Evolutionary conservation across 2,329 filamentous ascomycete genomes (phyloP).

Genomic region (Karstenula rhodostoma): DNA sequence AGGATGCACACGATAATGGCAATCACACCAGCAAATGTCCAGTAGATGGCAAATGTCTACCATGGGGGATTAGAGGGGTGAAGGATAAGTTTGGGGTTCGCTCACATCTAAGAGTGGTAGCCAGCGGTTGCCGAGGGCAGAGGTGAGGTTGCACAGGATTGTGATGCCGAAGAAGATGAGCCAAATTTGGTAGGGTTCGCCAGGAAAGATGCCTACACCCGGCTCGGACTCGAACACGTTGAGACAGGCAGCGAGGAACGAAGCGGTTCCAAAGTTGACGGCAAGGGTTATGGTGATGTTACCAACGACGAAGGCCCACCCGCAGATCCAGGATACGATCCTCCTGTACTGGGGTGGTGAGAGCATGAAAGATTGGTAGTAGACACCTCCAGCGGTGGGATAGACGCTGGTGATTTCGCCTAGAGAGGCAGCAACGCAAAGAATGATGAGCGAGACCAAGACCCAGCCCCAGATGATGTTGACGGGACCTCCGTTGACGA

Average conservation of each 20-base stretch:
- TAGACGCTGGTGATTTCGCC: slow-evolving; percentile 80
- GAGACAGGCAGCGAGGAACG: slow-evolving; percentile 63
- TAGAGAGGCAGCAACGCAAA: slow-evolving; percentile 73
- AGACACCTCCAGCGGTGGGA: slow-evolving; percentile 79
- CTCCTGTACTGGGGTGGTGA: slow-evolving; percentile 67
- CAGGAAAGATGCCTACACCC: slow-evolving; percentile 56
- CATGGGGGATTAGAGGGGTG: slow-evolving; percentile 18
- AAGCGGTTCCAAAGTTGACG: slow-evolving; percentile 77
- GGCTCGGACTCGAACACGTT: slow-evolving; percentile 61
- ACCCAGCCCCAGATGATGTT: slow-evolving; percentile 79
- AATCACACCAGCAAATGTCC: slow-evolving; percentile 76
- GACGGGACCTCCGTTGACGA: slow-evolving; percentile 71
- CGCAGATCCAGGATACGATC: slow-evolving; percentile 74
- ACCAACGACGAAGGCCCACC: slow-evolving; percentile 79
- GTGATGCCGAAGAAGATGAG: slow-evolving; percentile 61
- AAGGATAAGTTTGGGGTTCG: slow-evolving; percentile 23
- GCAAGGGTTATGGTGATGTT: slow-evolving; percentile 84
- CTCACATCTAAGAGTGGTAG: slow-evolving; percentile 71
- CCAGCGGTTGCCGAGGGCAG: slow-evolving; percentile 62
- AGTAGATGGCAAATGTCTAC: slow-evolving; percentile 75
- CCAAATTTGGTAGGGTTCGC: slow-evolving; percentile 56
- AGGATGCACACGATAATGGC: slow-evolving; percentile 70
- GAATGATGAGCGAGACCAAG: slow-evolving; percentile 71
- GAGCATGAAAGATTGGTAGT: slow-evolving; percentile 82
- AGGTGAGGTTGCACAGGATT: slow-evolving; percentile 60